Percentiles rank a stretch among this genome's conserved stretches.
phyloP scores from a whole-genome alignment of 352 stramenopile genomes.

The Globisporangium okanoganense region DNA sequence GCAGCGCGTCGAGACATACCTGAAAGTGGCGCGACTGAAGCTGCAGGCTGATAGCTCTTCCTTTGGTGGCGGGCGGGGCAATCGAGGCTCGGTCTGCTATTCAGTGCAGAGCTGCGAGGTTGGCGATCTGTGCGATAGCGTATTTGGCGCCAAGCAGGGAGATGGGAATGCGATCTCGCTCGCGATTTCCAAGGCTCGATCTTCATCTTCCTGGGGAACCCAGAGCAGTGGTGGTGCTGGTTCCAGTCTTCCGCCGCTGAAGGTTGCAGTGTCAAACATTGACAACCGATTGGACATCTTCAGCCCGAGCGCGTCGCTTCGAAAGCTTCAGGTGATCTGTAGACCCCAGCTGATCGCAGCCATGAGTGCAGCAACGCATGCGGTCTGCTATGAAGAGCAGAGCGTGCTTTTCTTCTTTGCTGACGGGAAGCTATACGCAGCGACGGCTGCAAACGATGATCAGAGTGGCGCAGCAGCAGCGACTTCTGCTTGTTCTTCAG shows the following conservation, averaged over 20 bases:
- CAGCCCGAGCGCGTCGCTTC: conserved; percentile 27
- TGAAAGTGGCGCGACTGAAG: conserved; percentile 55
- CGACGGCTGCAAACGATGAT: conserved; percentile 15
- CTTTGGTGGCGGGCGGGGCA: conserved; percentile 9
- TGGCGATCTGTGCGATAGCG: conserved; percentile 33
- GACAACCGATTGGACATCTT: conserved; percentile 37
- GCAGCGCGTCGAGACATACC: conserved; percentile 30
- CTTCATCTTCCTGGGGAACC: background rate
- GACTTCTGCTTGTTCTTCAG: background rate
- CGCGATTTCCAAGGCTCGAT: conserved; percentile 24
- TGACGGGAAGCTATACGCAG: conserved; percentile 29
- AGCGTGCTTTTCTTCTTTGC: conserved; percentile 36
- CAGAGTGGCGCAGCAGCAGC: conserved; percentile 1
- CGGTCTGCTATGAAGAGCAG: conserved; percentile 31
- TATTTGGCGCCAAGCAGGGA: conserved; percentile 38
- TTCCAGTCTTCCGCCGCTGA: conserved; percentile 11
- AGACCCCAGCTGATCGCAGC: conserved; percentile 20
- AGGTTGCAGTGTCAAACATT: conserved; percentile 38
- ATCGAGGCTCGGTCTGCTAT: conserved; percentile 29
- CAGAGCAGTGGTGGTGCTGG: background rate
- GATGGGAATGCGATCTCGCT: conserved; percentile 20
- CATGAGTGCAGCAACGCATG: conserved; percentile 30
- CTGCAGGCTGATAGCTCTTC: conserved; percentile 40
- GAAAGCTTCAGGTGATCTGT: conserved; percentile 28
- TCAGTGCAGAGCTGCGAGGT: conserved; percentile 59